Evolutionary conservation across 1,284 basidiomycete genomes (phyloP), one percentile per base, ranked within the genome.

Genomic region (Athelia psychrophila): DNA sequence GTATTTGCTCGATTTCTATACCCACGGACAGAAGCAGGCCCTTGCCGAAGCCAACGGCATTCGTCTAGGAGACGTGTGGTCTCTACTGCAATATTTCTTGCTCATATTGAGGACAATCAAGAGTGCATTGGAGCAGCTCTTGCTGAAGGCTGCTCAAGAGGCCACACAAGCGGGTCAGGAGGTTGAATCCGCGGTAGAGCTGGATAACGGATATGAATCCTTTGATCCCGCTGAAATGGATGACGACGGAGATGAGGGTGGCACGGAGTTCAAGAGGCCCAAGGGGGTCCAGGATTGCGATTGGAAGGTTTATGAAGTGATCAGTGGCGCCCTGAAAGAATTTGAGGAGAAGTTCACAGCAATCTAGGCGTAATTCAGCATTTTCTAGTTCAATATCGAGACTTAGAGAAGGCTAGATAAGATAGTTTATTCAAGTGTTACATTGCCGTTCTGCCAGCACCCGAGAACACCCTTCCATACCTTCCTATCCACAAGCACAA

Each of bases 401-500:
- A 30, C 13, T 30, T 5, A 30, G 6, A 30, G 27, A 30, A 30
- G 13, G 27, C 27, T 5, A 30, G 27, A 30, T 30, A 30, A 30
- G 27, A 30, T 30, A 30, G 13, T 5, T 6, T 30, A 5, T 30
- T 13, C 6, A 13, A 13, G 27, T 6, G n/a, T n/a, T n/a, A n/a
- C n/a, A n/a, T n/a, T n/a, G n/a, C n/a, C n/a, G n/a, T n/a, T n/a
- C n/a, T n/a, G n/a, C n/a, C n/a, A n/a, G 67, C 66, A 22, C 84
- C 84, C 27, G 67, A 80, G 62, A 87, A 85, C 65, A 84, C 83
- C 3, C 76, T 93, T 2, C 87, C 88, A 2, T 91, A 91, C 67
- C 91, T 91, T 23, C 83, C 87, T 6, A 71, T 94, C 46, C 83
- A 93, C 71, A 73, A 75, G 51, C 84, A 89, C 71, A 91, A 92